phyloP scores from a whole-genome alignment of 306 rosid genomes.

The Trifolium subterraneum region DNA sequence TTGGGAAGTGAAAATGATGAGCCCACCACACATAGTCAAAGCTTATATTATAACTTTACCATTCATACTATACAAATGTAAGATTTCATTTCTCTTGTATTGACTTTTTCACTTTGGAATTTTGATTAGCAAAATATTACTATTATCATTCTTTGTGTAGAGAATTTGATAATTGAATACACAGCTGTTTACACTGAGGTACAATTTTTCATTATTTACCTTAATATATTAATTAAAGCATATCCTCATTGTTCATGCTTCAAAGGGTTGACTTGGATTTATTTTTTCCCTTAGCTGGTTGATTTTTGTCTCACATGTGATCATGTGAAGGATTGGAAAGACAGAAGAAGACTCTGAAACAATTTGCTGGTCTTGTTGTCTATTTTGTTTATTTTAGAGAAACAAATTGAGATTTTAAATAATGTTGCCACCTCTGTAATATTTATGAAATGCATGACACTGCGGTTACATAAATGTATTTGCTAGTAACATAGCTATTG shows the following conservation, averaged over 20 bases:
- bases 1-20: no score
- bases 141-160: constrained; percentile 9
- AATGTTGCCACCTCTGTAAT: background rate
- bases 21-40: no score
- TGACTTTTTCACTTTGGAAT: constrained; percentile 11
- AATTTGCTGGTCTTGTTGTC: constrained; percentile 24
- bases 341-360: constrained; percentile 1
- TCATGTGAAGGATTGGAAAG: background rate
- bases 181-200: constrained; percentile 26
- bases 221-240: background rate
- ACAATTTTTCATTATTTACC: no score
- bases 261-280: constrained; percentile 8
- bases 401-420: background rate
- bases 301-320: constrained; percentile 21
- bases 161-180: constrained; percentile 17
- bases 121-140: constrained; percentile 24
- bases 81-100: constrained; percentile 2
- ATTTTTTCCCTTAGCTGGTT: background rate
- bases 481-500: background rate
- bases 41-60: background rate
- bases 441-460: constrained; percentile 10
- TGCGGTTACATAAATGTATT: background rate
- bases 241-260: background rate
- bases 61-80: constrained; percentile 11
- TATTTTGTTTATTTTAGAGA: background rate